These are phyloP conservation scores for Umbilicaria muhlenbergii DNA, from an alignment of 495 filamentous ascomycete species.

Conservation along the genomic window DNA sequence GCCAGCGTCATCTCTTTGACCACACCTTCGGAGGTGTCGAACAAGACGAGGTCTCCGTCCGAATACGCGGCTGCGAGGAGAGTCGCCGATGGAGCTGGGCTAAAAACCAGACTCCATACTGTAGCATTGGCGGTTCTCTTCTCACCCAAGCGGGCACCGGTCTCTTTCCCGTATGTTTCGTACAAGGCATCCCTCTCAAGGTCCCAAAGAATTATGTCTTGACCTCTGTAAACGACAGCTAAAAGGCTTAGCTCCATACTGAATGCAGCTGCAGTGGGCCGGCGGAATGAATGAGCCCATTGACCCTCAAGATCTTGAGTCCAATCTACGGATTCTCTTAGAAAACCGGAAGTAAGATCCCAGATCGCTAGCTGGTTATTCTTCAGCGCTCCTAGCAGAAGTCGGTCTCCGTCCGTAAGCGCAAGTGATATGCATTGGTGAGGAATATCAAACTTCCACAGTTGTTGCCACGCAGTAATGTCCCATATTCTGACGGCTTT, in stretches of 20 bases:
- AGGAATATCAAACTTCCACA: constrained; percentile 4
- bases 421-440: constrained; percentile 2
- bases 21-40: constrained; percentile 12
- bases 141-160: constrained; percentile 12
- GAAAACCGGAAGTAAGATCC: constrained; percentile 9
- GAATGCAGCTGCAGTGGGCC: constrained; percentile 7
- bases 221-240: constrained; percentile 8
- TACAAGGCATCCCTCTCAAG: constrained; percentile 7
- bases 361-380: constrained; percentile 9
- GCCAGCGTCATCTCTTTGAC: constrained; percentile 1
- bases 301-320: not conserved
- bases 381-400: constrained; percentile 8
- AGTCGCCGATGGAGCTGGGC: constrained; percentile 16
- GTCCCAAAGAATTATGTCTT: constrained; percentile 15
- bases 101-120: constrained; percentile 17
- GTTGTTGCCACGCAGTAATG: not conserved
- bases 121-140: constrained; percentile 7
- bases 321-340: not conserved
- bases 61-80: constrained; percentile 17
- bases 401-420: constrained; percentile 6
- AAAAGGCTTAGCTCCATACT: constrained; percentile 7
- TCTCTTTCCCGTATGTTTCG: constrained; percentile 11
- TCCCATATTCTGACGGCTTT: constrained; percentile 7
- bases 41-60: constrained; percentile 17
- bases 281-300: not conserved